Base-by-base conservation (phyloP, 495 filamentous ascomycete species). In the Podospora australis region DNA sequence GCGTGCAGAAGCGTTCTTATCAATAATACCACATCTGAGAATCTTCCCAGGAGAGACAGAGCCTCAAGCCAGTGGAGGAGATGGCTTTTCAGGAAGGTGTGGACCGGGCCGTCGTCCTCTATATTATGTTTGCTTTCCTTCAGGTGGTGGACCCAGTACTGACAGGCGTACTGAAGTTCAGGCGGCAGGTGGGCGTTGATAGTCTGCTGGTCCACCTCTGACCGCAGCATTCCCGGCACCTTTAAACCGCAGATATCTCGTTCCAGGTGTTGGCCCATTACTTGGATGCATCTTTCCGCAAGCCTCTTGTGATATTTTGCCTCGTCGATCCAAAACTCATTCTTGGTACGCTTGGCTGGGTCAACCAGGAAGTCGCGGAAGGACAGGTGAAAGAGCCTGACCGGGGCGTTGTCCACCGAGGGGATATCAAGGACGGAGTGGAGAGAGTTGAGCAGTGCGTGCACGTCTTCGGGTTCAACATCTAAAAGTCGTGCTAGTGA, bases 341-440 rank as follows among this genome's bases (percentile, higher is more conserved):
- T 42, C 2, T 6, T 42, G 22, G 4, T 11, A n/a, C 21, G 1
- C 21, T 42, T 42, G 8, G 10, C 16, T n/a, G 17, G 39, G 53
- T 72, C 62, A 35, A 77, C 40, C 11, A 80, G 66, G 52, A 71
- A 78, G 52, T 78, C 75, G 38, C 70, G 72, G 49, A 80, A 74
- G n/a, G 73, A 77, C 13, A 61, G 66, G 49, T 80, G 72, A 34
- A 68, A 67, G 2, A 71, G 55, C n/a, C 63, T 61, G 20, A 78
- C 39, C 3, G 63, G 63, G 9, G 21, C n/a, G 17, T 44, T 34
- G 14, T 34, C 0, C 22, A 68, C 46, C 2, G 61, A 42, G 35
- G 67, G 61, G 26, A 72, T 55, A 45, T 60, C 45, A 1, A 75
- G 50, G 30, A 73, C 59, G 6, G 66, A 57, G 43, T 64, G 60